These are phyloP conservation scores for Verticillium dahliae DNA, from an alignment of 2,329 filamentous ascomycete genomes.

Conservation along the genomic window DNA sequence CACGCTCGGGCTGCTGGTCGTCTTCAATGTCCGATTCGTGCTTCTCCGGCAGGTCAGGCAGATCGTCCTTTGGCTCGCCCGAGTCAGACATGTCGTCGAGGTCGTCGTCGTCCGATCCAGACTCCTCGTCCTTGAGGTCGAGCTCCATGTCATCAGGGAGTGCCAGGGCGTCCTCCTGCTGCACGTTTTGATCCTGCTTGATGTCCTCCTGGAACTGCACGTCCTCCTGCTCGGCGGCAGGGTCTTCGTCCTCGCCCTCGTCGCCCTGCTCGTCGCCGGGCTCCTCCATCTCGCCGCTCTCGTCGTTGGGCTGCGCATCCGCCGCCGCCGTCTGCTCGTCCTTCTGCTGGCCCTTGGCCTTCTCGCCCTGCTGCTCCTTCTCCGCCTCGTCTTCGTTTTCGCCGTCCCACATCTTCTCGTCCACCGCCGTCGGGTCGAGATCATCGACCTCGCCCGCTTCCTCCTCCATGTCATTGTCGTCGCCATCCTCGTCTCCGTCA, in stretches of 20 bases:
- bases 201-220: constrained; percentile 50
- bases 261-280: constrained; percentile 37
- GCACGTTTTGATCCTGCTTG: constrained; percentile 64
- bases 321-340: constrained; percentile 54
- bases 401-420: constrained; percentile 99
- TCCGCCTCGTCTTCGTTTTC: constrained; percentile 72
- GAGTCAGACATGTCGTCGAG: constrained; percentile 48
- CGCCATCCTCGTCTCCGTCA: constrained; percentile 49
- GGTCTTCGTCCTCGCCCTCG: constrained; percentile 50
- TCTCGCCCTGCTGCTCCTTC: constrained; percentile 72
- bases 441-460: constrained; percentile 89
- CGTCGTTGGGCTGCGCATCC: constrained; percentile 50
- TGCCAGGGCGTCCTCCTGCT: constrained; percentile 76
- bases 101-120: constrained; percentile 46
- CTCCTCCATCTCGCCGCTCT: constrained; percentile 29
- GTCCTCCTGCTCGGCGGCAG: constrained; percentile 52
- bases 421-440: constrained; percentile 79
- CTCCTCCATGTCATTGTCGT: constrained; percentile 75
- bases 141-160: constrained; percentile 86
- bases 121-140: constrained; percentile 64
- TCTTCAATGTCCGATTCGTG: constrained; percentile 29
- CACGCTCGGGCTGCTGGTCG: constrained; percentile 21
- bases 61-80: constrained; percentile 36
- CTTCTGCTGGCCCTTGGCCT: constrained; percentile 63
- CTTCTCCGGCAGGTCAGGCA: constrained; percentile 21